A percentile compares a stretch with the other conserved stretches of the same genome.
These are phyloP conservation scores for Boletellus sp. DNA, from an alignment of 768 basidiomycete genomes.

Conservation along the genomic window DNA sequence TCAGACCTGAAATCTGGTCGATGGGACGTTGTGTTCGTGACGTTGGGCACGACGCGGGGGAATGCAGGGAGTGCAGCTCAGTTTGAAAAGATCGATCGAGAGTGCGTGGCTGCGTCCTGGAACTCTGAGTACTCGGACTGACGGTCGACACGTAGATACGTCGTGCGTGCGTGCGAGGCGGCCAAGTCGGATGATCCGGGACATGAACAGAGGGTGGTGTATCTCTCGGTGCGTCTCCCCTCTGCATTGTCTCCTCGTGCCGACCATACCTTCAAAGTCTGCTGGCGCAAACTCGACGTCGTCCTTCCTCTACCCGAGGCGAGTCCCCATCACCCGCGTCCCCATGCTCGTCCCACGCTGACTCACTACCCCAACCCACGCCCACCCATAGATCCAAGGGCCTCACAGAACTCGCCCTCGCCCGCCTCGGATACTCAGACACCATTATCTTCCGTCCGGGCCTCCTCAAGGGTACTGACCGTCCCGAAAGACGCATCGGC, in stretches of 20 bases:
- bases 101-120: conserved; percentile 55
- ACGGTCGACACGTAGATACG: conserved; percentile 45
- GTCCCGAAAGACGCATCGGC: conserved; percentile 35
- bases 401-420: conserved; percentile 65
- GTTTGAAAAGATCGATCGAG: conserved; percentile 76
- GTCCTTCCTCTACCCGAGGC: conserved; percentile 50
- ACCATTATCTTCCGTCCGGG: conserved; percentile 68
- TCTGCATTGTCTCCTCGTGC: conserved; percentile 24
- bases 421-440: conserved; percentile 64
- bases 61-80: conserved; percentile 58
- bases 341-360: neutral
- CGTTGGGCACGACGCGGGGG: conserved; percentile 65
- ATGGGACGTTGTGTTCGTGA: conserved; percentile 76
- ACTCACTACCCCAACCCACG: neutral
- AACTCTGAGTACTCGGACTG: neutral
- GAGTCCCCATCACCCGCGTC: neutral
- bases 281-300: conserved; percentile 47
- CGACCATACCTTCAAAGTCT: conserved; percentile 33
- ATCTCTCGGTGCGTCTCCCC: conserved; percentile 47
- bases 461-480: conserved; percentile 45
- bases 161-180: conserved; percentile 66
- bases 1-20: conserved; percentile 49
- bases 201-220: conserved; percentile 59
- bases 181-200: conserved; percentile 48
- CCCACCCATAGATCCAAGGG: conserved; percentile 62